Evolutionary conservation across 768 basidiomycete genomes (phyloP), one percentile per base, ranked within the genome.

Genomic region (Leccinum barrowsii): DNA sequence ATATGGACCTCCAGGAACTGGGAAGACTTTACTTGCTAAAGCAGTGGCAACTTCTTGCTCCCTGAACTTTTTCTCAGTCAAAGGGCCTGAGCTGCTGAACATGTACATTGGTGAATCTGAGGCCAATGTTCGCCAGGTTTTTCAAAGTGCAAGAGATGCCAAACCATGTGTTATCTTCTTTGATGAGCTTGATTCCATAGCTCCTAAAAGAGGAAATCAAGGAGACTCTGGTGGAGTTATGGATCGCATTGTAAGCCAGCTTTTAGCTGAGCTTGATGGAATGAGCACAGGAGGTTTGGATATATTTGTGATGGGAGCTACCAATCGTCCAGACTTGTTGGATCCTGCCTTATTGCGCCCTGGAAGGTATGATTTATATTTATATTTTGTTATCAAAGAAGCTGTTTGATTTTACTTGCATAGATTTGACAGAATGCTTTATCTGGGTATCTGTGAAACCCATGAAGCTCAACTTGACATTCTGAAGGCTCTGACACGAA

Each of bases 101-200:
- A 98, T 98, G 95, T 98, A 96, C 74, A 96, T 98, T 65, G 95
- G 95, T 58, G 95, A 97, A 74, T 95, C 93, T 11, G 95, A 98
- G 73, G 97, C 98, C 60, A 99, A 98, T 73, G 95, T 99, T 42
- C 84, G 97, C 13, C 80, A 87, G 15, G 86, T 98, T 1, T 98
- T 98, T 72, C 92, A 95, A 69, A 84, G 85, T 12, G 95, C 95
- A 26, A 77, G 92, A 54, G 94, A 95, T 75, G 95, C 95, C 2
- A 86, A 85, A 54, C 95, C 95, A 7, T 98, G 95, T 72, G 89
- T 97, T 49, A 90, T 98, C 51, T 98, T 98, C 73, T 97, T 98
- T 73, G 95, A 98, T 72, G 95, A 98, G 72, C 78, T 98, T 26
- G 95, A 98, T 72, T 92, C 90, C 2, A 86, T 98, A 26, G 95